These are phyloP conservation scores for Suhomyces maxii DNA, from an alignment of 1,139 yeast genomes.

Conservation along the genomic window DNA sequence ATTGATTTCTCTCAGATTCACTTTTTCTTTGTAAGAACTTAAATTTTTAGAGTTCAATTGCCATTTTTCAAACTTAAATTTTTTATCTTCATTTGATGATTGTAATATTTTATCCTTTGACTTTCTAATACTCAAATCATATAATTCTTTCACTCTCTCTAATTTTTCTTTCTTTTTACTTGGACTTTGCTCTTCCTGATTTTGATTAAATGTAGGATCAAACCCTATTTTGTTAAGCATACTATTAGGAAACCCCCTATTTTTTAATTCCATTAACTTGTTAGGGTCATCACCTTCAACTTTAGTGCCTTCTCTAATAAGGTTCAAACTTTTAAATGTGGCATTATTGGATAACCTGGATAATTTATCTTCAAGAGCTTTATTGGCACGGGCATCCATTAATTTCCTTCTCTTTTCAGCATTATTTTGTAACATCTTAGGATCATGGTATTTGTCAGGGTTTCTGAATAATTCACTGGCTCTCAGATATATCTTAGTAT, in stretches of 20 bases:
- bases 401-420: slow-evolving; percentile 34
- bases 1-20: slow-evolving; percentile 10
- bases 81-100: slow-evolving; percentile 20
- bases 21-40: slow-evolving; percentile 19
- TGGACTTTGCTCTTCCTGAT: slow-evolving; percentile 12
- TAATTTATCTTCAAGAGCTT: slow-evolving; percentile 33
- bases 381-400: slow-evolving; percentile 34
- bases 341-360: slow-evolving; percentile 17
- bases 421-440: slow-evolving; percentile 42
- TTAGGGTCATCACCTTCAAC: slow-evolving; percentile 21
- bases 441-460: slow-evolving; percentile 46
- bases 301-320: slow-evolving; percentile 18
- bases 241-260: slow-evolving; percentile 34
- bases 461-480: slow-evolving; percentile 33
- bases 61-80: slow-evolving; percentile 23
- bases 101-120: slow-evolving; percentile 20
- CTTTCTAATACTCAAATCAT: slow-evolving; percentile 23
- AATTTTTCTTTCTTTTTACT: slow-evolving; percentile 15
- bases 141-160: slow-evolving; percentile 23
- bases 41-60: slow-evolving; percentile 19
- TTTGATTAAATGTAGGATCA: slow-evolving; percentile 42
- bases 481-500: slow-evolving; percentile 21
- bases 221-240: slow-evolving; percentile 48
- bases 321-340: slow-evolving; percentile 17
- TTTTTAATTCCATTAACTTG: slow-evolving; percentile 16